Conservation (phyloP, 2,329 filamentous ascomycete species). For the Fusarium sp. region DNA sequence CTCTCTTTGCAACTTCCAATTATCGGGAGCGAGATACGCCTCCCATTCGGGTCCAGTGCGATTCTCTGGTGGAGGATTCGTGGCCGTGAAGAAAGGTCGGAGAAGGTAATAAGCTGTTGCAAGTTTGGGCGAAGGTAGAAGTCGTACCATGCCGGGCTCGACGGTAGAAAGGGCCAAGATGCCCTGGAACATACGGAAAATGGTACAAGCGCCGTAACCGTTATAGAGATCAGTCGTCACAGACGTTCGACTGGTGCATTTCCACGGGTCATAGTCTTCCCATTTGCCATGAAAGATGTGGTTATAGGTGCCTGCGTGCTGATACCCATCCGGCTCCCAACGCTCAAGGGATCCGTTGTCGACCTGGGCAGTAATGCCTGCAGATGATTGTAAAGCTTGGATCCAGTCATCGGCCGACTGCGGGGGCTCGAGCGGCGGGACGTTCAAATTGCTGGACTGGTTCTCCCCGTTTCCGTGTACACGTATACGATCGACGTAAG, state of each 20-base stretch:
- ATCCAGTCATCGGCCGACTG: conserved; percentile 57
- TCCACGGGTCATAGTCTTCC: conserved; percentile 70
- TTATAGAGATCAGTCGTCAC: conserved; percentile 70
- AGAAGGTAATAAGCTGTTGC: conserved; percentile 84
- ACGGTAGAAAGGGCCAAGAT: conserved; percentile 67
- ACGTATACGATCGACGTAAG: conserved; percentile 77
- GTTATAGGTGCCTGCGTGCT: conserved; percentile 68
- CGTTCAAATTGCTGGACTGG: conserved; percentile 39
- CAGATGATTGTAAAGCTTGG: conserved; percentile 59
- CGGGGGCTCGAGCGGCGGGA: conserved; percentile 45
- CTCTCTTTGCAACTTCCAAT: conserved; percentile 62
- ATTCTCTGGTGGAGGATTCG: conserved; percentile 57
- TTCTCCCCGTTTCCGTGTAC: conserved; percentile 67
- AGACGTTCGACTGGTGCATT: conserved; percentile 65
- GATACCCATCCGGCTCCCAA: conserved; percentile 78
- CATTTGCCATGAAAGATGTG: conserved; percentile 66
- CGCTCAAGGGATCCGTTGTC: conserved; percentile 79
- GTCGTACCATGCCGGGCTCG: conserved; percentile 76
- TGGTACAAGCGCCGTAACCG: conserved; percentile 68
- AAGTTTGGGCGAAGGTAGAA: conserved; percentile 79
- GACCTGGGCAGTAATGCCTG: conserved; percentile 72
- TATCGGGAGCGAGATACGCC: conserved; percentile 62
- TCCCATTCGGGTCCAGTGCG: conserved; percentile 62
- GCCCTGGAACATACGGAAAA: conserved; percentile 72
- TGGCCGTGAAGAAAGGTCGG: conserved; percentile 66